Evolutionary conservation across 805 yeast species (phyloP).

Genomic region (Maudiozyma turicensis): DNA sequence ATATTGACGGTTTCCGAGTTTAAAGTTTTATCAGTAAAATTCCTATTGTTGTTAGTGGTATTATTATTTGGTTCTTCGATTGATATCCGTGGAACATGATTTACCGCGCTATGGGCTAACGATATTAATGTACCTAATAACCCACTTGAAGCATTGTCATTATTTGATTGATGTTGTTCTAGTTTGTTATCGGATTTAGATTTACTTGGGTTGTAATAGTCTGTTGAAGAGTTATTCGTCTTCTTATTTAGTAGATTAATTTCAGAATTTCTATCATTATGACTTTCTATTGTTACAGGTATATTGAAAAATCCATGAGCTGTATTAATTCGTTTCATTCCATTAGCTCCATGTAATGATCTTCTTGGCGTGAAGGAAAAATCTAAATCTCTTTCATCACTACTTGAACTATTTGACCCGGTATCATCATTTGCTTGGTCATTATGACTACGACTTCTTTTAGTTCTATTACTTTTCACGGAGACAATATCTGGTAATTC

Average conservation of each 20-base stretch:
- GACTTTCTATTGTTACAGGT: conserved; percentile 13
- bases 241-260: neutral
- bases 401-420: neutral
- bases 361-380: conserved; percentile 10
- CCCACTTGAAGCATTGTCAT: conserved; percentile 20
- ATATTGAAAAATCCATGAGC: conserved; percentile 15
- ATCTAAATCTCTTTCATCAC: conserved; percentile 3
- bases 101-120: conserved; percentile 41
- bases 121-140: conserved; percentile 36
- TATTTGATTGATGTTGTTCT: neutral
- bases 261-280: conserved; percentile 1
- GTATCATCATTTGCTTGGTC: conserved; percentile 1
- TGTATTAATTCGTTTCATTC: conserved; percentile 8
- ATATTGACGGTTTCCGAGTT: neutral
- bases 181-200: neutral
- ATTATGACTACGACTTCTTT: conserved; percentile 2
- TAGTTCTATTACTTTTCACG: conserved; percentile 11
- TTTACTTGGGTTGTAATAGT: neutral
- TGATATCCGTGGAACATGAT: conserved; percentile 17
- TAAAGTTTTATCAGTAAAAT: neutral
- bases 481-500: conserved; percentile 23
- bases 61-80: neutral
- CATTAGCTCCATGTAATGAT: conserved; percentile 18
- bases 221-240: neutral
- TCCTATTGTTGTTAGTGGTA: neutral